Evolutionary conservation across 1,284 basidiomycete genomes (phyloP).

Genomic region (Ceratobasidium sp.): DNA sequence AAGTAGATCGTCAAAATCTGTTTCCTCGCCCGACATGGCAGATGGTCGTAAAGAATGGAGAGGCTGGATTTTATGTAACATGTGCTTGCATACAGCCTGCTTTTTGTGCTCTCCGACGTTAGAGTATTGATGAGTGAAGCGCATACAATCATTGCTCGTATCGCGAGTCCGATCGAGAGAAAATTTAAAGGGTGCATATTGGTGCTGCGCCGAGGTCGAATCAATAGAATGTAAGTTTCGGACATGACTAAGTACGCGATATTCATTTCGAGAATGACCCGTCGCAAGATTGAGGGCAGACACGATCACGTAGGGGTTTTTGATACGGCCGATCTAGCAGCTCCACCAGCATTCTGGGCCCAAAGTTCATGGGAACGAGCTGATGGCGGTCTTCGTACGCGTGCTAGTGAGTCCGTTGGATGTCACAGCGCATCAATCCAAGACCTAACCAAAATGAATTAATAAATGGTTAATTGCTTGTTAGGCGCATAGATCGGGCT

Average conservation of each 20-base stretch:
- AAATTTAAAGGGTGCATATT: neutral
- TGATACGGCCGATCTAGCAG: neutral
- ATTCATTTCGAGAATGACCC: neutral
- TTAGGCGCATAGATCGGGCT: neutral
- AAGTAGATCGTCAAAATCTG: constrained; percentile 4
- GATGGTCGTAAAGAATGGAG: neutral
- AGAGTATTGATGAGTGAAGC: neutral
- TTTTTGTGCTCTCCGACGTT: neutral
- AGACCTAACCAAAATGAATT: neutral
- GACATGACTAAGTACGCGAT: neutral
- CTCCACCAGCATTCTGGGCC: neutral
- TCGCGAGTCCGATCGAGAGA: constrained; percentile 4
- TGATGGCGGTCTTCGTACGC: neutral
- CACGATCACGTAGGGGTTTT: neutral
- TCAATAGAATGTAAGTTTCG: neutral
- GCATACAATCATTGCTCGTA: constrained; percentile 4
- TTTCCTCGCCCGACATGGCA: constrained; percentile 1
- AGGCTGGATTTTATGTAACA: neutral
- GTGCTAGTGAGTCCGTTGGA: neutral
- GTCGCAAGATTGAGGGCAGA: neutral
- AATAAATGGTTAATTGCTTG: neutral
- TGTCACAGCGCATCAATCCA: neutral
- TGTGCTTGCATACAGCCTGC: neutral
- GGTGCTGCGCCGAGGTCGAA: neutral
- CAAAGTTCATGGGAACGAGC: neutral